Evolutionary conservation across 2,329 filamentous ascomycete species (phyloP).

Genomic region (Meredithiella fracta): DNA sequence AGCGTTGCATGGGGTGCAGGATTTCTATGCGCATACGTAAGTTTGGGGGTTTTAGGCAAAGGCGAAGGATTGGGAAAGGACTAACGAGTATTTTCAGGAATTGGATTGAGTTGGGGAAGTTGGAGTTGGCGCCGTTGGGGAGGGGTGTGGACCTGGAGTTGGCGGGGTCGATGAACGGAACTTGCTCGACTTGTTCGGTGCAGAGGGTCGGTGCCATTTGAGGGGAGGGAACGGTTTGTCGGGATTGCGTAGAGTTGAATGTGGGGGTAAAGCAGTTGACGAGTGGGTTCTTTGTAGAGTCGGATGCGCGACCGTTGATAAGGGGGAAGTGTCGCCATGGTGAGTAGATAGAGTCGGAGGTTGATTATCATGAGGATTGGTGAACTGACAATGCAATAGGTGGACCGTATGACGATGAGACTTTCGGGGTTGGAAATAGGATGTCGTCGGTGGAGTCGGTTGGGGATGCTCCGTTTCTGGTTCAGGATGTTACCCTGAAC

Average conservation of each 20-base stretch:
- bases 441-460: neutral
- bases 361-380: neutral
- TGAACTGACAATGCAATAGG: conserved; percentile 6
- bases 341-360: neutral
- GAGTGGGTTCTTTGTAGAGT: conserved; percentile 10
- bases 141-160: conserved; percentile 5
- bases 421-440: neutral
- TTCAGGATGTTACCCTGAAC: neutral
- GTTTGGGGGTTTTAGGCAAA: too few species aligned
- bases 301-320: conserved; percentile 2
- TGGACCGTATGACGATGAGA: conserved; percentile 6
- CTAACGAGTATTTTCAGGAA: conserved; percentile 5
- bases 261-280: neutral
- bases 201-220: neutral
- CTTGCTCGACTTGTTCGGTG: conserved; percentile 4
- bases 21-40: conserved; percentile 15
- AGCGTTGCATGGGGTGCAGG: conserved; percentile 15
- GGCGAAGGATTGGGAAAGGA: too few species aligned
- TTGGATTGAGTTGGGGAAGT: conserved; percentile 12
- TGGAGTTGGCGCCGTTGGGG: conserved; percentile 8
- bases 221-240: conserved; percentile 5
- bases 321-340: conserved; percentile 13
- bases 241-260: conserved; percentile 6
- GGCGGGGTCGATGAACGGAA: conserved; percentile 2
- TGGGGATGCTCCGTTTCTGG: neutral